Evolutionary conservation across 1,284 basidiomycete genomes (phyloP).

Genomic region (Xanthoconium separans): DNA sequence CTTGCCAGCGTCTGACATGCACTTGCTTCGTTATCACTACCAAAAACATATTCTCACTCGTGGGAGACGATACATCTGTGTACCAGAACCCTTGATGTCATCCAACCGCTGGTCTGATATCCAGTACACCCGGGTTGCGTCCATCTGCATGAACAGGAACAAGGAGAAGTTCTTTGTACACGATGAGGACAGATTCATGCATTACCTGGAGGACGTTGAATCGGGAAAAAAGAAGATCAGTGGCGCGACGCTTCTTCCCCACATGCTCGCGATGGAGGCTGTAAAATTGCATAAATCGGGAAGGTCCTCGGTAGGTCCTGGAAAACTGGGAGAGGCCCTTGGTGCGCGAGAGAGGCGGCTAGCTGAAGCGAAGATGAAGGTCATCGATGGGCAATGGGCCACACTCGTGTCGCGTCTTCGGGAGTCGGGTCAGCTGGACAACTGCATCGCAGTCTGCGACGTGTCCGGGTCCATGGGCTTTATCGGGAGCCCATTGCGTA

Average conservation of each 20-base stretch:
- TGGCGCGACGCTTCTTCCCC: conserved; percentile 62
- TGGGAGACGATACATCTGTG: conserved; percentile 44
- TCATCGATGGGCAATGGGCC: conserved; percentile 66
- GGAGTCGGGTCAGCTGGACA: conserved; percentile 55
- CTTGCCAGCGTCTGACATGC: conserved; percentile 31
- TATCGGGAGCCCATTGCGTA: conserved; percentile 1
- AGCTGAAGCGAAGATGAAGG: conserved; percentile 37
- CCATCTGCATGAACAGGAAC: conserved; percentile 60
- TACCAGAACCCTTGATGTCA: conserved; percentile 65
- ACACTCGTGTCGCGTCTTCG: conserved; percentile 52
- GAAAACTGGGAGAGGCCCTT: conserved; percentile 12
- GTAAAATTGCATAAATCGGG: conserved; percentile 14
- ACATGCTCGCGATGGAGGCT: conserved; percentile 48
- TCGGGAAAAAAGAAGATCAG: conserved; percentile 53
- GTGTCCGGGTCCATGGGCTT: conserved; percentile 72
- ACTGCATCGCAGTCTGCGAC: conserved; percentile 68
- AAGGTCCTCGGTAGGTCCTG: no score
- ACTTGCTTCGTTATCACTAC: conserved; percentile 50
- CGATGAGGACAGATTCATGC: conserved; percentile 55
- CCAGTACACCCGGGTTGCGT: conserved; percentile 53
- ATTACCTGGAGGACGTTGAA: conserved; percentile 56
- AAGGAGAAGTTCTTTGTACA: conserved; percentile 51
- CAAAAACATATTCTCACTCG: conserved; percentile 56
- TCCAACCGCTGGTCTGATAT: conserved; percentile 58
- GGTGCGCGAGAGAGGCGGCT: conserved; percentile 29